phyloP scores from a whole-genome alignment of 169 alveolate genomes.

The Sarcocystis neurona region DNA sequence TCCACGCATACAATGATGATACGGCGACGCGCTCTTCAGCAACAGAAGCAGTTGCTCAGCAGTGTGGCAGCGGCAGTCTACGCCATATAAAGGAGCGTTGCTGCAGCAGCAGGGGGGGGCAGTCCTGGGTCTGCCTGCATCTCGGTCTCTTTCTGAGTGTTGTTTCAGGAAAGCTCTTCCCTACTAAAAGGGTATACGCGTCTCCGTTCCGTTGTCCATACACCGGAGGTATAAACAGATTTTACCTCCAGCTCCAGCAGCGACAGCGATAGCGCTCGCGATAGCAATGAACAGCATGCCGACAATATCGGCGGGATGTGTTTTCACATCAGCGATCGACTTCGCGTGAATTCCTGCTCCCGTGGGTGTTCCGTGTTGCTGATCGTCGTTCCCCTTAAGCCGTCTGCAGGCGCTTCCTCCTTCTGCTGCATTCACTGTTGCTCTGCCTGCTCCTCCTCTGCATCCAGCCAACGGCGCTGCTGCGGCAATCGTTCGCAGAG shows the following conservation, averaged over 20 bases:
- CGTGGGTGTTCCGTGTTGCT: too few relatives aligned
- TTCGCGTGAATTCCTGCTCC: too few relatives aligned
- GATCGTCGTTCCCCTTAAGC: too few relatives aligned
- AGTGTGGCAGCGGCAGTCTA: background rate
- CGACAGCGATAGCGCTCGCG: slow-evolving; percentile 46
- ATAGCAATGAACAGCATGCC: slow-evolving; percentile 12
- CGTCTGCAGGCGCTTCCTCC: too few relatives aligned
- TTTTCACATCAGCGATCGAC: too few relatives aligned
- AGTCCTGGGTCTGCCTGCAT: background rate
- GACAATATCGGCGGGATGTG: background rate
- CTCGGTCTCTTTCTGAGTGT: background rate
- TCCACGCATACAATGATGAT: background rate
- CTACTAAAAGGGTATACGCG: background rate
- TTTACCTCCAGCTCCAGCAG: slow-evolving; percentile 57
- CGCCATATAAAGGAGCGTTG: background rate
- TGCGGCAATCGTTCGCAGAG: too few relatives aligned
- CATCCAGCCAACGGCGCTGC: too few relatives aligned
- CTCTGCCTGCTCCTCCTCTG: too few relatives aligned
- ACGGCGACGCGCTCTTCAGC: background rate
- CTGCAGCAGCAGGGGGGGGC: slow-evolving; percentile 14
- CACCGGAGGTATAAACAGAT: background rate
- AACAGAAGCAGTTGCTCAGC: background rate
- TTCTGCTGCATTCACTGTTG: too few relatives aligned
- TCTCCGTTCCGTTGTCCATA: background rate
- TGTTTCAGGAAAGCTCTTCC: background rate